A percentile compares a stretch with the other conserved stretches of the same genome.
phyloP scores from a whole-genome alignment of 208 protist species.

The Leishmania amazonensis region DNA sequence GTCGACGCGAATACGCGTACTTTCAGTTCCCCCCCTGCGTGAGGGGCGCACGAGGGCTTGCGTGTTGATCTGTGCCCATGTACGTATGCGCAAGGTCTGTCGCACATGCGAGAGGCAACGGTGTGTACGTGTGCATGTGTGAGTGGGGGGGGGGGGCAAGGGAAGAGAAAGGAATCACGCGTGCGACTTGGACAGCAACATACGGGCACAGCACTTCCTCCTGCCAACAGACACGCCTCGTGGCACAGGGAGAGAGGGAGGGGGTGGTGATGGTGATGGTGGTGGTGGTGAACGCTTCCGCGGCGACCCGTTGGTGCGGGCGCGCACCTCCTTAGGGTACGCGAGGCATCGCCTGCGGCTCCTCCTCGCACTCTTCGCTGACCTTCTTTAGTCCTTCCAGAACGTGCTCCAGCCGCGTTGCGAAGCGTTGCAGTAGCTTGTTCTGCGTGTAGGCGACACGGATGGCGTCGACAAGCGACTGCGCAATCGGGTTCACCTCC shows the following conservation, averaged over 20 bases:
- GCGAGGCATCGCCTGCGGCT: not conserved
- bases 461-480: constrained; percentile 39
- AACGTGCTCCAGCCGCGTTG: constrained; percentile 33
- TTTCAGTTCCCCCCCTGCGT: not conserved
- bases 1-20: not conserved
- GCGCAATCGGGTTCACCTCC: constrained; percentile 45
- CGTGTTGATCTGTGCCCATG: not conserved
- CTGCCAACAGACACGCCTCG: not conserved
- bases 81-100: not conserved
- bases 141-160: not conserved
- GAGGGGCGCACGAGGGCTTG: not conserved
- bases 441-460: constrained; percentile 72
- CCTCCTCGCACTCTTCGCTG: constrained; percentile 23
- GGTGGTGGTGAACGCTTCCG: not conserved
- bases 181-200: not conserved
- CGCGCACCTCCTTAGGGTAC: not conserved
- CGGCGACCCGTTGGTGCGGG: not conserved
- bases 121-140: not conserved
- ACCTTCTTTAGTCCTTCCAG: constrained; percentile 51
- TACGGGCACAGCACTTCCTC: not conserved
- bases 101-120: not conserved
- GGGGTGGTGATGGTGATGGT: no score
- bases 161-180: not conserved
- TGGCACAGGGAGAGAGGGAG: not conserved
- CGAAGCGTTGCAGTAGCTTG: constrained; percentile 49